A percentile compares a stretch with the other conserved stretches of the same genome.
Conservation (phyloP, 805 yeast genomes). For the Clavispora fructus region DNA sequence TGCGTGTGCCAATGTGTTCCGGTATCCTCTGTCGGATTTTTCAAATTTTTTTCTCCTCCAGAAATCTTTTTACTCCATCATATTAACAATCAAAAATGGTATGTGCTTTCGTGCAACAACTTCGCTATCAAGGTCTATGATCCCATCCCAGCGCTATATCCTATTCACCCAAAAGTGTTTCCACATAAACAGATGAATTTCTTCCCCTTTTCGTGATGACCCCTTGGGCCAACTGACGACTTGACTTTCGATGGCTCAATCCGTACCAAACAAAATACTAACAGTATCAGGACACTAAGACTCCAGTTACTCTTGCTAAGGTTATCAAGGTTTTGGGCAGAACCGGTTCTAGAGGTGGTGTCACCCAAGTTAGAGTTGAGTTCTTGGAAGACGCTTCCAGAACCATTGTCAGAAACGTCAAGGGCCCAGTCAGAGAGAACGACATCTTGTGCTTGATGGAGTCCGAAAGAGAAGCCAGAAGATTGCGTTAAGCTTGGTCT, state of each 20-base stretch:
- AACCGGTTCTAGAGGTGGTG: constrained; percentile 99
- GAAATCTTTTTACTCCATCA: constrained; percentile 6
- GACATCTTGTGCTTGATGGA: constrained; percentile 99
- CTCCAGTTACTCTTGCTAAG: constrained; percentile 99
- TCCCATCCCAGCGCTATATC: neutral
- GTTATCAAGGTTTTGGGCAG: constrained; percentile 99
- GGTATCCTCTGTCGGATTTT: constrained; percentile 10
- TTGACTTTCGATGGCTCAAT: neutral
- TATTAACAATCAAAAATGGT: constrained; percentile 13
- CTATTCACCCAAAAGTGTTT: neutral
- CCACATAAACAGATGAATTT: neutral
- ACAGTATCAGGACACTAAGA: constrained; percentile 48
- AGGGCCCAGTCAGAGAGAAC: constrained; percentile 96
- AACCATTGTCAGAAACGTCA: constrained; percentile 95
- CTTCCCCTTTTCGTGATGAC: neutral
- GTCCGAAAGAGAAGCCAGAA: constrained; percentile 99
- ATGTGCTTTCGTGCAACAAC: constrained; percentile 7
- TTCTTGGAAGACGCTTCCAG: constrained; percentile 93
- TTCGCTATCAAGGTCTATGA: neutral
- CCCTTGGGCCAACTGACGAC: neutral
- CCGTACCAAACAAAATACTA: constrained; percentile 6
- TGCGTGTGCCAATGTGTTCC: constrained; percentile 11
- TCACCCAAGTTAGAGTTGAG: constrained; percentile 97
- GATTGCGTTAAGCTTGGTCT: constrained; percentile 60
- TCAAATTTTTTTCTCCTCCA: constrained; percentile 10